Evolutionary conservation across 768 basidiomycete species (phyloP).

Genomic region (Polyporus arcularius): DNA sequence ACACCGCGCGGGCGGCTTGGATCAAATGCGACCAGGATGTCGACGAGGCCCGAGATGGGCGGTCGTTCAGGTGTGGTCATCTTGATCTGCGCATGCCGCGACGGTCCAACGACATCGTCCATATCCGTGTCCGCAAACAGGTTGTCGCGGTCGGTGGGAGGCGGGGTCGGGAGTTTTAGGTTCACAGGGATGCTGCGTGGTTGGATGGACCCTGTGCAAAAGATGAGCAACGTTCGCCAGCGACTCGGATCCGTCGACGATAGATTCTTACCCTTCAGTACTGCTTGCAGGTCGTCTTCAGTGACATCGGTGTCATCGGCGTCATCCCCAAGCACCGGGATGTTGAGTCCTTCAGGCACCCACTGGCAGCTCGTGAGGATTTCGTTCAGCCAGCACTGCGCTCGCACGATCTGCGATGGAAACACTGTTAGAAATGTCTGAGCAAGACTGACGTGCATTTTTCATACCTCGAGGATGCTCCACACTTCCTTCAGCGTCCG

Average conservation of each 20-base stretch:
- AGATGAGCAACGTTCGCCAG: too few species aligned
- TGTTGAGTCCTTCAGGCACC: slow-evolving; percentile 50
- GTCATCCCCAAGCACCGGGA: slow-evolving; percentile 21
- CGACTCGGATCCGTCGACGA: too few species aligned
- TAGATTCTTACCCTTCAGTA: slow-evolving; percentile 55
- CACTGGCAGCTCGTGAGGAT: slow-evolving; percentile 62
- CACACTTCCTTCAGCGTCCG: slow-evolving; percentile 73
- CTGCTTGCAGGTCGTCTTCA: slow-evolving; percentile 60
- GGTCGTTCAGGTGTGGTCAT: slow-evolving; percentile 69
- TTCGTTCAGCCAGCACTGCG: slow-evolving; percentile 86
- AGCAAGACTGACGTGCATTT: neutral
- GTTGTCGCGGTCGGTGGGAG: slow-evolving; percentile 18
- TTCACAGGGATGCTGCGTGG: slow-evolving; percentile 75
- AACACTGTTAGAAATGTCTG: neutral
- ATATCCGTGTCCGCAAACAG: slow-evolving; percentile 45
- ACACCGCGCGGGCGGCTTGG: slow-evolving; percentile 55
- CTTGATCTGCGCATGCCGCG: slow-evolving; percentile 50
- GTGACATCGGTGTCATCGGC: slow-evolving; percentile 45
- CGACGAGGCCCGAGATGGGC: slow-evolving; percentile 64
- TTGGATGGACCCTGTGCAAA: slow-evolving; percentile 45
- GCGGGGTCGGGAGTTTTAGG: slow-evolving; percentile 53
- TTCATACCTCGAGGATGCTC: slow-evolving; percentile 68
- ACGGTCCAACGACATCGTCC: slow-evolving; percentile 34
- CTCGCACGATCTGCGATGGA: slow-evolving; percentile 60
- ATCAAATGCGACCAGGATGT: slow-evolving; percentile 65